Conservation (phyloP, 1,139 yeast genomes). For the Suhomyces bribrorum region DNA sequence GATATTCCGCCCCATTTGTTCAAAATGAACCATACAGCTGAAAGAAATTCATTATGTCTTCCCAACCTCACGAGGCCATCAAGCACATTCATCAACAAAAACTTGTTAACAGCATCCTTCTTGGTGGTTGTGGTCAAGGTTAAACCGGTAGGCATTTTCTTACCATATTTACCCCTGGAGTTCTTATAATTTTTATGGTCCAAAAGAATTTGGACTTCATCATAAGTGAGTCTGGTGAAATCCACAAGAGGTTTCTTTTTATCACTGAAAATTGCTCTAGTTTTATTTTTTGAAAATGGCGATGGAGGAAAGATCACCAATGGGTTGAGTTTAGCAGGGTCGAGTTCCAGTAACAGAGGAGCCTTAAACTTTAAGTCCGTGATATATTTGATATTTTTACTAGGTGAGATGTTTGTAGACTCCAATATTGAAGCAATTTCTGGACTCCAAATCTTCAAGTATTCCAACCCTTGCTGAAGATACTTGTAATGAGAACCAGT, state of each 20-base stretch:
- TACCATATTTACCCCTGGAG: conserved; percentile 27
- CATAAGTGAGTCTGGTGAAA: conserved; percentile 27
- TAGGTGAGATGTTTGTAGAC: conserved; percentile 13
- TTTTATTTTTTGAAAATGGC: conserved; percentile 25
- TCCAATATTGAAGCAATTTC: conserved; percentile 29
- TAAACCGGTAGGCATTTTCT: conserved; percentile 16
- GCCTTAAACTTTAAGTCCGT: conserved; percentile 20
- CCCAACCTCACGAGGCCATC: conserved; percentile 39
- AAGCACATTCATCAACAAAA: conserved; percentile 31
- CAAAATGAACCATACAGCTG: conserved; percentile 33
- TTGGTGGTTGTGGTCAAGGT: conserved; percentile 6
- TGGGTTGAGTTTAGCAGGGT: conserved; percentile 27
- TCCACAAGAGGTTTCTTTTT: conserved; percentile 33
- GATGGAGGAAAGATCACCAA: conserved; percentile 36
- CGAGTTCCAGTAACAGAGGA: conserved; percentile 4
- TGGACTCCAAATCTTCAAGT: conserved; percentile 35
- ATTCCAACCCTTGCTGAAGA: conserved; percentile 30
- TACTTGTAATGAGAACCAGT: conserved; percentile 37
- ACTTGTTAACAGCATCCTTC: conserved; percentile 29
- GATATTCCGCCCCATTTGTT: conserved; percentile 38
- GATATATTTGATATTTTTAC: conserved; percentile 11
- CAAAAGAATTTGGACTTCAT: conserved; percentile 20
- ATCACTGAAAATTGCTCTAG: conserved; percentile 25
- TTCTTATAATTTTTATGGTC: conserved; percentile 19
- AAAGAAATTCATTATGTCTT: conserved; percentile 30